These are phyloP conservation scores for Xerocomus spinulosus DNA, from an alignment of 768 basidiomycete genomes.

Conservation along the genomic window DNA sequence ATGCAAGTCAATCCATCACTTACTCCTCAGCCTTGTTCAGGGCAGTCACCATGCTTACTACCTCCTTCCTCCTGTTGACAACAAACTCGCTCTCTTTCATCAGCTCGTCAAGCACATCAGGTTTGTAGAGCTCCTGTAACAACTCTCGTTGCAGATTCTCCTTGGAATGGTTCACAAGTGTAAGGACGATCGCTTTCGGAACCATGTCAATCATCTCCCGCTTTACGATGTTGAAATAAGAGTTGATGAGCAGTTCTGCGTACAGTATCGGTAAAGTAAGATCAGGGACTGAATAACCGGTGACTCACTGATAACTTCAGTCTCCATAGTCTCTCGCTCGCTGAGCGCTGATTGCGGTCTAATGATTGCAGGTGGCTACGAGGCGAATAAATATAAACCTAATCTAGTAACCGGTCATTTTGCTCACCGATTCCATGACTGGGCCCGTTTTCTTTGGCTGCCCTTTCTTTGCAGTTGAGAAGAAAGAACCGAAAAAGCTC, in stretches of 20 bases:
- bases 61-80: conserved; percentile 88
- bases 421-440: conserved; percentile 53
- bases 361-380: conserved; percentile 78
- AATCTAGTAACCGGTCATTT: conserved; percentile 12
- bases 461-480: conserved; percentile 60
- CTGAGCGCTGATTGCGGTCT: conserved; percentile 86
- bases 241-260: conserved; percentile 89
- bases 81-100: conserved; percentile 93
- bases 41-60: conserved; percentile 87
- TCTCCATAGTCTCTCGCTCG: conserved; percentile 97
- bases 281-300: background rate
- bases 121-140: conserved; percentile 93
- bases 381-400: background rate
- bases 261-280: conserved; percentile 2
- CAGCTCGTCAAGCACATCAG: conserved; percentile 91
- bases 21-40: conserved; percentile 98
- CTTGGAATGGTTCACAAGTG: conserved; percentile 88
- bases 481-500: conserved; percentile 96
- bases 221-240: conserved; percentile 98
- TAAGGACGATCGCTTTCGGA: conserved; percentile 90
- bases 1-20: conserved; percentile 39
- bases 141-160: conserved; percentile 93
- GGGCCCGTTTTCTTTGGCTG: conserved; percentile 60
- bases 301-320: conserved; percentile 94
- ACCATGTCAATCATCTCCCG: conserved; percentile 99